Base-by-base conservation (phyloP, 2,329 filamentous ascomycete species). In the Mycocentrospora acerina region DNA sequence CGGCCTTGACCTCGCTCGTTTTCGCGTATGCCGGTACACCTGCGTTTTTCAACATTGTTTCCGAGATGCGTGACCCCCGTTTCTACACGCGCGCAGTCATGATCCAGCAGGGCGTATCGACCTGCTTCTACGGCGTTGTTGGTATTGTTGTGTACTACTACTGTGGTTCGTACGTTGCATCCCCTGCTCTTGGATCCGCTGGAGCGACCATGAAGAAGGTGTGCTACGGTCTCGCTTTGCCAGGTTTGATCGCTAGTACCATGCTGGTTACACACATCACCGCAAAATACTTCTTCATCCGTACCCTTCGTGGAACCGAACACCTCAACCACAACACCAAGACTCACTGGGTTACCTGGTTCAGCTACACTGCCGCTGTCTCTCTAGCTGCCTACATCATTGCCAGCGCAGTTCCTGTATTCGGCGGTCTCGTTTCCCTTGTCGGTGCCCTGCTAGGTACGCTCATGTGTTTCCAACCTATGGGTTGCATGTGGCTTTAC, bases 151-250 rank as follows among this genome's bases (percentile, higher is more conserved):
- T 83, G 4, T 83, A 83, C 62, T 69, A 71, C 29, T 83, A 72
- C 68, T 82, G 79, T 48, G 82, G 81, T 4, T 68, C 77, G 44
- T 84, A 77, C 75, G 79, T 85, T 4, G 78, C 81, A 0, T 78
- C 74, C 3, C 82, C 82, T 0, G 79, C 80, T 1, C 72, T 85
- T 0, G 81, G 81, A 12, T 80, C 74, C 25, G 81, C 81, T 0
- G 81, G 81, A 8, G 67, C 70, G 4, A 74, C 71, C 0, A 68
- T 84, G 48, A 83, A 84, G 66, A 82, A 79, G 58, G 71, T 83
- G 0, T 65, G 78, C 0, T 85, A 83, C 49, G 81, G 80, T 3
- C 69, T 84, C 29, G 81, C 44, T 31, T 35, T 48, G 2, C 42
- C 39, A 1, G 42, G 39, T 18, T 30, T 46, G 4, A 35, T 42